phyloP scores from a whole-genome alignment of 1,139 yeast species.

The Torulaspora globosa region DNA sequence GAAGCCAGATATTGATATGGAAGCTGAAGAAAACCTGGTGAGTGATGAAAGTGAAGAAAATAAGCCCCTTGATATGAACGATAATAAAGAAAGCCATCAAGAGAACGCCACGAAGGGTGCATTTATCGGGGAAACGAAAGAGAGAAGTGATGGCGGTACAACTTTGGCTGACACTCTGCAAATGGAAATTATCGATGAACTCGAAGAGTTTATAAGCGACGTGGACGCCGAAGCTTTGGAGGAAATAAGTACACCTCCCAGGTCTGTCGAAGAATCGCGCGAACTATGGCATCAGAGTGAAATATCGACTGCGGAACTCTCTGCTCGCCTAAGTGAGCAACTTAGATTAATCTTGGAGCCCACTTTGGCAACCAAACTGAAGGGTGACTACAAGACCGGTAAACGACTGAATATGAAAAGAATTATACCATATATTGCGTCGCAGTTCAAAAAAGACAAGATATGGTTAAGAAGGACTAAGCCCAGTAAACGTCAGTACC shows the following conservation, averaged over 20 bases:
- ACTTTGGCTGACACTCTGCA: conserved; percentile 39
- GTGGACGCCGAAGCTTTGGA: conserved; percentile 32
- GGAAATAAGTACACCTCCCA: conserved; percentile 41
- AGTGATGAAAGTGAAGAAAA: conserved; percentile 17
- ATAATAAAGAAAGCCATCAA: conserved; percentile 38
- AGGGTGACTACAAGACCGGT: conserved; percentile 97
- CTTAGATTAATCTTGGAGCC: conserved; percentile 90
- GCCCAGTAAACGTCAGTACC: conserved; percentile 95
- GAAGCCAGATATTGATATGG: conserved; percentile 37
- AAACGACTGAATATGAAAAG: conserved; percentile 95
- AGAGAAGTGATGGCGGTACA: conserved; percentile 19
- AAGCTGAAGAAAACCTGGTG: conserved; percentile 22
- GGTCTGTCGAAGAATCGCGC: conserved; percentile 63
- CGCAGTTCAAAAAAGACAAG: conserved; percentile 95
- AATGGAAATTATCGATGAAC: conserved; percentile 38
- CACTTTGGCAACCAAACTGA: conserved; percentile 85
- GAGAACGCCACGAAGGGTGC: conserved; percentile 51
- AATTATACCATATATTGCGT: conserved; percentile 95
- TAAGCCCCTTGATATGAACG: conserved; percentile 26
- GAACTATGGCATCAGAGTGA: conserved; percentile 82
- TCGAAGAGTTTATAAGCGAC: conserved; percentile 36
- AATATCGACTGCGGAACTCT: conserved; percentile 75
- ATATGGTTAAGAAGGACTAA: conserved; percentile 97
- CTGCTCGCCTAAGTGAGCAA: conserved; percentile 88
- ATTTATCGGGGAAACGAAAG: conserved; percentile 41